Evolutionary conservation across 192 early-diverging fungal genomes (phyloP).

Genomic region (Linnemannia exigua): DNA sequence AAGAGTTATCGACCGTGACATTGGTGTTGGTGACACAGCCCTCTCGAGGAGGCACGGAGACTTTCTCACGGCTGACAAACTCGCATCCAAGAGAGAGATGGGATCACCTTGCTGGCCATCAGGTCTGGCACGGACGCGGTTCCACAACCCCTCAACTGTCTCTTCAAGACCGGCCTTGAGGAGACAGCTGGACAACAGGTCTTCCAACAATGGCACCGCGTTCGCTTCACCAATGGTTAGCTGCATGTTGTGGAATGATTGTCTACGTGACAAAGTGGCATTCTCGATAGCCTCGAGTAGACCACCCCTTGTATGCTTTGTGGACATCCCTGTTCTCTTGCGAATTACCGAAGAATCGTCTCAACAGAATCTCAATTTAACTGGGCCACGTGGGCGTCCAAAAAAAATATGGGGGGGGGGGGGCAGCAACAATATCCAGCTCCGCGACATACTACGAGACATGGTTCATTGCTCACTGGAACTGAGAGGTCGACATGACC

Average conservation of each 20-base stretch:
- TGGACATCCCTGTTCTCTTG: conserved; percentile 29
- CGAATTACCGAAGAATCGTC: conserved; percentile 14
- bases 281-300: conserved; percentile 16
- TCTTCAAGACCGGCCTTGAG: conserved; percentile 15
- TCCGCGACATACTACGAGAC: not conserved
- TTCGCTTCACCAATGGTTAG: not conserved
- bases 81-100: conserved; percentile 39
- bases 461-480: not conserved
- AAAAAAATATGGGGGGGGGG: too few relatives aligned
- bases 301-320: conserved; percentile 10
- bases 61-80: not conserved
- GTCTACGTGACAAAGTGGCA: conserved; percentile 1
- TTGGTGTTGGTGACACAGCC: not conserved
- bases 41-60: not conserved
- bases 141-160: conserved; percentile 16
- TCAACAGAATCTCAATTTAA: conserved; percentile 5
- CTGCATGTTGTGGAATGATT: conserved; percentile 5
- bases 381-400: too few relatives aligned
- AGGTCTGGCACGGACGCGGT: not conserved
- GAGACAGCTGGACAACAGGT: conserved; percentile 27
- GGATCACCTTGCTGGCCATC: too few relatives aligned
- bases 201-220: not conserved
- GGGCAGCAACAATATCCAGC: too few relatives aligned
- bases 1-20: not conserved
- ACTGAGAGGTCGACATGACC: conserved; percentile 10